Evolutionary conservation across 2,329 filamentous ascomycete species (phyloP).

Genomic region (Neurospora sp.): DNA sequence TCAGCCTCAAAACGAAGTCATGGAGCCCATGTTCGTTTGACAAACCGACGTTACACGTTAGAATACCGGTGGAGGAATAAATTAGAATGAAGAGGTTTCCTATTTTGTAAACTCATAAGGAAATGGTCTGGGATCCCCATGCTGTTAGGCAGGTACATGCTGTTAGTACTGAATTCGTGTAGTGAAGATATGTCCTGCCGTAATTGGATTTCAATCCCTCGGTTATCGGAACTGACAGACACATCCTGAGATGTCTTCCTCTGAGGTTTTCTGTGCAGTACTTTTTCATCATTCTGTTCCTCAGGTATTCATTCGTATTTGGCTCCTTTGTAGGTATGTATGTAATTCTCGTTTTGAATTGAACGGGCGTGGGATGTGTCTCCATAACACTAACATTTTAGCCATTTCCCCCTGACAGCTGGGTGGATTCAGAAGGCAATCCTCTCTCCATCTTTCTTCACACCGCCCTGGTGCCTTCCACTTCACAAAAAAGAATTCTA

Average conservation of each 20-base stretch:
- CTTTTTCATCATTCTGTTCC: not conserved
- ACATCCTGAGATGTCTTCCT: too few relatives aligned
- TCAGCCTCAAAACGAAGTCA: not conserved
- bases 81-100: not conserved
- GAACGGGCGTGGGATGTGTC: not conserved
- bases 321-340: not conserved
- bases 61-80: not conserved
- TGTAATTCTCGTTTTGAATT: not conserved
- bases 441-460: not conserved
- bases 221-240: not conserved
- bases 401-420: not conserved
- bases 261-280: too few relatives aligned
- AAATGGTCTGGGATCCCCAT: not conserved
- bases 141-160: not conserved
- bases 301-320: too few relatives aligned
- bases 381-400: not conserved
- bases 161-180: rapidly evolving
- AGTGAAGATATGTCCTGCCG: not conserved
- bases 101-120: too few relatives aligned
- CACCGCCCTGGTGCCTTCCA: not conserved
- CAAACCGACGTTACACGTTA: not conserved
- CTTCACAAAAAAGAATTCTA: not conserved
- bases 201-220: not conserved
- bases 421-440: not conserved
- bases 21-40: not conserved